phyloP scores from a whole-genome alignment of 306 rosid species.

The Citrullus mucosospermus region DNA sequence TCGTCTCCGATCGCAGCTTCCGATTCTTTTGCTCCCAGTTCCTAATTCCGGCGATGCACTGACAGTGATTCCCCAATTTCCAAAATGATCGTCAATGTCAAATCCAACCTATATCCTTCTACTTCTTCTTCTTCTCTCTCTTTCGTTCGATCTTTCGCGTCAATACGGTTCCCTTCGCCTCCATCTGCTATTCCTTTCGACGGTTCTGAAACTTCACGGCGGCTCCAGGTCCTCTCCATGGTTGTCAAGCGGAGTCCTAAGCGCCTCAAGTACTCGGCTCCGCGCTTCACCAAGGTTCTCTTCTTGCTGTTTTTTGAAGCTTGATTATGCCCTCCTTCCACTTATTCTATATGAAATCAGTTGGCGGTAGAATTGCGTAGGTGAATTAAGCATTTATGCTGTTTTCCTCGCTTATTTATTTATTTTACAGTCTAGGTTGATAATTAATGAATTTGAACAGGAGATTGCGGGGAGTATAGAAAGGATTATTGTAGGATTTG shows the following conservation, averaged over 20 bases:
- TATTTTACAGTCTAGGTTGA: background rate
- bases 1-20: background rate
- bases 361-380: background rate
- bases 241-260: constrained; percentile 75
- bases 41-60: background rate
- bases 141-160: constrained; percentile 12
- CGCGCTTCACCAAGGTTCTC: constrained; percentile 72
- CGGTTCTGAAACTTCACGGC: constrained; percentile 14
- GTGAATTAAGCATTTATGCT: background rate
- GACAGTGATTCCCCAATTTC: background rate
- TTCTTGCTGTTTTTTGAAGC: background rate
- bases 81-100: constrained; percentile 19
- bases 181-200: constrained; percentile 11
- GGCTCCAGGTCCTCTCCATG: constrained; percentile 30
- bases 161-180: background rate
- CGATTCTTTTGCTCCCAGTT: background rate
- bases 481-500: background rate
- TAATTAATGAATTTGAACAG: background rate
- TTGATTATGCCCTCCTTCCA: background rate
- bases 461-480: background rate
- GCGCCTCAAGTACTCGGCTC: constrained; percentile 75
- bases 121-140: constrained; percentile 16
- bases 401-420: background rate
- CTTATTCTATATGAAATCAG: background rate
- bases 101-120: constrained; percentile 11